A percentile compares a stretch with the other conserved stretches of the same genome.
These are phyloP conservation scores for Hibiscus tridactylites DNA, from an alignment of 345 rosid genomes.

Conservation along the genomic window DNA sequence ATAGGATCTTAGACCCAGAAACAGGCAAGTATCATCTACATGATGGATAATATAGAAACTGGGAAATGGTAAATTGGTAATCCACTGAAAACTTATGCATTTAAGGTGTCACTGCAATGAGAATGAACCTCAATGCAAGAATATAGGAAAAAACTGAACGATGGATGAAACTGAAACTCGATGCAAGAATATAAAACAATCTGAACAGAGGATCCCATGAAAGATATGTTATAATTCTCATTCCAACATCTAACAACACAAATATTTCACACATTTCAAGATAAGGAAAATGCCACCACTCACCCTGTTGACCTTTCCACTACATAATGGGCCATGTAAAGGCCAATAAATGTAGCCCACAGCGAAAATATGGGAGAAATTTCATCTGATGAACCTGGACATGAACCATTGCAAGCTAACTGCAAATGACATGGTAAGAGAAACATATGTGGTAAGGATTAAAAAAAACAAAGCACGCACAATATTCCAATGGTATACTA, in stretches of 20 bases:
- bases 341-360: constrained; percentile 99
- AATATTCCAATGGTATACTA: background rate
- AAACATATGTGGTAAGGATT: constrained; percentile 5
- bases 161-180: background rate
- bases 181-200: background rate
- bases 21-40: background rate
- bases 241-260: constrained; percentile 1
- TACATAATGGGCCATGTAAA: constrained; percentile 96
- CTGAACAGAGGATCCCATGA: background rate
- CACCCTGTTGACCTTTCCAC: constrained; percentile 99
- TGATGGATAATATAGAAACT: background rate
- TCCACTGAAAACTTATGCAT: background rate
- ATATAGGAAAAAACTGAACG: background rate
- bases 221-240: background rate
- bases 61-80: background rate
- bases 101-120: background rate
- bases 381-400: constrained; percentile 75
- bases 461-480: background rate
- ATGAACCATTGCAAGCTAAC: constrained; percentile 56
- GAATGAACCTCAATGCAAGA: background rate
- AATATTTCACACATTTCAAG: background rate
- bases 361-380: constrained; percentile 96
- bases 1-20: background rate
- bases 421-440: constrained; percentile 17
- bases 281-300: constrained; percentile 22